Percentiles rank a stretch among this genome's conserved stretches.
Evolutionary conservation across 1,284 basidiomycete species (phyloP).

Genomic region (Mycena sp.): DNA sequence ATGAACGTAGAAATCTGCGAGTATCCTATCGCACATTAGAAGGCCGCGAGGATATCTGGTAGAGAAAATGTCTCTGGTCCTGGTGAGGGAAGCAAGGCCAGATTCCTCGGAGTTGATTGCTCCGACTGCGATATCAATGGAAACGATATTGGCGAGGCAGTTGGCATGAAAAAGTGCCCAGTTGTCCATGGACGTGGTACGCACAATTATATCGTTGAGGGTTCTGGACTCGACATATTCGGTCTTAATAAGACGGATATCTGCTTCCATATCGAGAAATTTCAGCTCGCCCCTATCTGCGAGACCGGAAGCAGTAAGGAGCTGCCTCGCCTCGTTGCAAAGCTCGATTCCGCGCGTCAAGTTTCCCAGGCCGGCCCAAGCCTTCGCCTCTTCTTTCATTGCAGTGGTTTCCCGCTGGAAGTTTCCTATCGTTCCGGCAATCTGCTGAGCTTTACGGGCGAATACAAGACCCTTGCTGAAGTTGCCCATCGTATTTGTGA

Average conservation of each 20-base stretch:
- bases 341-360: neutral
- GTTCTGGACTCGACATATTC: neutral
- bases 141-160: neutral
- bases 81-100: neutral
- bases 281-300: neutral
- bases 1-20: neutral
- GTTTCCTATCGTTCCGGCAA: neutral
- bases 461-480: neutral
- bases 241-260: neutral
- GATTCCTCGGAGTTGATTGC: neutral
- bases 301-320: neutral
- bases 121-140: neutral
- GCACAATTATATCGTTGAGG: neutral
- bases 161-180: neutral
- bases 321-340: neutral
- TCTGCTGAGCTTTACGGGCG: neutral
- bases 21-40: neutral
- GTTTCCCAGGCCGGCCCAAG: neutral
- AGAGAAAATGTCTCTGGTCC: neutral
- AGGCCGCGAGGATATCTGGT: neutral
- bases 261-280: neutral
- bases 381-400: neutral
- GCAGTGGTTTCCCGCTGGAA: neutral
- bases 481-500: neutral
- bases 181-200: neutral